Percentiles rank a stretch among this genome's conserved stretches.
Evolutionary conservation across 768 basidiomycete species (phyloP).

Genomic region (Tulasnella sp.): DNA sequence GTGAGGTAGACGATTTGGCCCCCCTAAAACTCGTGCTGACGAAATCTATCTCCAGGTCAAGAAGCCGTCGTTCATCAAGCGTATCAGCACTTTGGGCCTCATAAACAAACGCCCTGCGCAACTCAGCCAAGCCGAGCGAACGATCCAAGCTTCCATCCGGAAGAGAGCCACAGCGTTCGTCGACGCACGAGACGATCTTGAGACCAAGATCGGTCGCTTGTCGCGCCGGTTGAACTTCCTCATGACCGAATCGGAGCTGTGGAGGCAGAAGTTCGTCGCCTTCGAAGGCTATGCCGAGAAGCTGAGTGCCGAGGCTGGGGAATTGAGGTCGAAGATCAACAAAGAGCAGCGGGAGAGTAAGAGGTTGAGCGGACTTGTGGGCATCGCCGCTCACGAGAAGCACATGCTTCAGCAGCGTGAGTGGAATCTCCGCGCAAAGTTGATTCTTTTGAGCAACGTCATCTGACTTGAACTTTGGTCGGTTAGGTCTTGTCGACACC

Average conservation of each 20-base stretch:
- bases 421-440: conserved; percentile 36
- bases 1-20: conserved; percentile 37
- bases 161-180: conserved; percentile 93
- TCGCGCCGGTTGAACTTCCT: conserved; percentile 83
- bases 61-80: conserved; percentile 81
- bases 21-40: background rate
- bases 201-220: conserved; percentile 87
- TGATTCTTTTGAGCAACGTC: conserved; percentile 17
- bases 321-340: conserved; percentile 81
- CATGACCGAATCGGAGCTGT: conserved; percentile 85
- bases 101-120: conserved; percentile 64
- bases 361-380: conserved; percentile 70
- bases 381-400: conserved; percentile 74
- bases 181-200: conserved; percentile 87
- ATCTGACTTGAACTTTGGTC: background rate
- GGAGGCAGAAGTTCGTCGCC: conserved; percentile 90
- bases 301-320: conserved; percentile 78
- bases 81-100: conserved; percentile 68
- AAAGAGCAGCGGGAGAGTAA: conserved; percentile 81
- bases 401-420: conserved; percentile 69
- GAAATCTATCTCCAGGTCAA: conserved; percentile 55
- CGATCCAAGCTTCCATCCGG: conserved; percentile 82
- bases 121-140: conserved; percentile 74
- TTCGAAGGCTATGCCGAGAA: conserved; percentile 94
- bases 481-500: conserved; percentile 73